phyloP scores from a whole-genome alignment of 2,329 filamentous ascomycete species.

The Emergomyces pasteurianus region DNA sequence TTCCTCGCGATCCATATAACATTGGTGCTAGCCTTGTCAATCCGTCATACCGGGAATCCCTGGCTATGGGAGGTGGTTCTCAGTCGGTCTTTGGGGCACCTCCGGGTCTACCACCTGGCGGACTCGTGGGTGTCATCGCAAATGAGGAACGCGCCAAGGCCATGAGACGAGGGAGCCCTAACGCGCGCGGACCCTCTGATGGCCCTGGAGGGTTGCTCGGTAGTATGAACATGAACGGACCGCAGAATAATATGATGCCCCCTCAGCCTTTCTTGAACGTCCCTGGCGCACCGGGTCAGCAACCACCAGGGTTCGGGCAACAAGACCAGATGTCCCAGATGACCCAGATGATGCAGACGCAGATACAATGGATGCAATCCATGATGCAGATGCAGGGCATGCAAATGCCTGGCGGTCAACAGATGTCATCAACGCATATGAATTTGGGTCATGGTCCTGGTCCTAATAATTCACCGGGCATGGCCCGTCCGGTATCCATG shows the following conservation, averaged over 20 bases:
- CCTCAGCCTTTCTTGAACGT: slow-evolving; percentile 3
- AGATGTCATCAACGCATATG: slow-evolving; percentile 17
- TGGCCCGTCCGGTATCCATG: slow-evolving; percentile 38
- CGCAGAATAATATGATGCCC: not conserved
- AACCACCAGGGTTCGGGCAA: slow-evolving; percentile 41
- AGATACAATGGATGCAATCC: slow-evolving; percentile 82
- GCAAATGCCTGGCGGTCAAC: slow-evolving; percentile 20
- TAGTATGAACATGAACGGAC: slow-evolving; percentile 5
- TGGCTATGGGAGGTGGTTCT: slow-evolving; percentile 54
- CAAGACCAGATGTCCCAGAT: slow-evolving; percentile 74
- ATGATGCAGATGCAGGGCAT: slow-evolving; percentile 52
- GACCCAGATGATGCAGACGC: slow-evolving; percentile 83
- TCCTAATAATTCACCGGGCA: slow-evolving; percentile 7
- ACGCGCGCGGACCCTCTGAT: slow-evolving; percentile 39
- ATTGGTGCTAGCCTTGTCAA: slow-evolving; percentile 66
- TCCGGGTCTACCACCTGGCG: slow-evolving; percentile 52
- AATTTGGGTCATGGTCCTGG: slow-evolving; percentile 1
- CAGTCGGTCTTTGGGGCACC: slow-evolving; percentile 30
- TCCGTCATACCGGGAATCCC: slow-evolving; percentile 58
- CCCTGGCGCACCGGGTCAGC: slow-evolving; percentile 8
- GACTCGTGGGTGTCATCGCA: slow-evolving; percentile 78
- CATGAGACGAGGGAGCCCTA: slow-evolving; percentile 66
- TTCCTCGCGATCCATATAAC: slow-evolving; percentile 70
- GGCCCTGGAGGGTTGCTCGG: slow-evolving; percentile 21
- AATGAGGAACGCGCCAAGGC: slow-evolving; percentile 70